Conservation (phyloP, 441 rosid species). For the Biscutella laevigata region DNA sequence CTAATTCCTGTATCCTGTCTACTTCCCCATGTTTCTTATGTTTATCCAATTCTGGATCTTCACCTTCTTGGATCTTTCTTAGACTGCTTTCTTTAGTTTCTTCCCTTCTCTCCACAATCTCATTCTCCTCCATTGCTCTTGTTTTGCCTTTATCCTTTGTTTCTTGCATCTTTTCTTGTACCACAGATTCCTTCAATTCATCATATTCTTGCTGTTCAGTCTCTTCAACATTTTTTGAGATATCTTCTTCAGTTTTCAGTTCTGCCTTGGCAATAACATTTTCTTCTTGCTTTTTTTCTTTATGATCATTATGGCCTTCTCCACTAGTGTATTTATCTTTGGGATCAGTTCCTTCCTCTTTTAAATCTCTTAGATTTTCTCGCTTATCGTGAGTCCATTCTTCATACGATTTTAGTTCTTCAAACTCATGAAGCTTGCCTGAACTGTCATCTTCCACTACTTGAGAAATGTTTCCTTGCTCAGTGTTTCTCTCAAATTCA, state of each 20-base stretch:
- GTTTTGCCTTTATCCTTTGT: constrained; percentile 16
- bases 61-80: constrained; percentile 10
- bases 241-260: not conserved
- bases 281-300: not conserved
- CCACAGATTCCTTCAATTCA: not conserved
- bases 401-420: constrained; percentile 10
- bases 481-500: constrained; percentile 1
- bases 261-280: not conserved
- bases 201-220: not conserved
- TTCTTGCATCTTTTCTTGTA: constrained; percentile 31
- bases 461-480: not conserved
- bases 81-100: constrained; percentile 5
- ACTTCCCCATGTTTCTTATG: not conserved
- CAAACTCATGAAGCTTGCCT: not conserved
- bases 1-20: not conserved
- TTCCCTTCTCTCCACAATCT: not conserved
- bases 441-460: not conserved
- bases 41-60: not conserved
- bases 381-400: not conserved
- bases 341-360: not conserved
- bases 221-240: not conserved
- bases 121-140: not conserved
- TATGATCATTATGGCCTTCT: not conserved
- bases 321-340: not conserved
- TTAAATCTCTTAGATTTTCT: not conserved